Conservation (phyloP, 2,329 filamentous ascomycete species). For the Juglanconis oblonga region DNA sequence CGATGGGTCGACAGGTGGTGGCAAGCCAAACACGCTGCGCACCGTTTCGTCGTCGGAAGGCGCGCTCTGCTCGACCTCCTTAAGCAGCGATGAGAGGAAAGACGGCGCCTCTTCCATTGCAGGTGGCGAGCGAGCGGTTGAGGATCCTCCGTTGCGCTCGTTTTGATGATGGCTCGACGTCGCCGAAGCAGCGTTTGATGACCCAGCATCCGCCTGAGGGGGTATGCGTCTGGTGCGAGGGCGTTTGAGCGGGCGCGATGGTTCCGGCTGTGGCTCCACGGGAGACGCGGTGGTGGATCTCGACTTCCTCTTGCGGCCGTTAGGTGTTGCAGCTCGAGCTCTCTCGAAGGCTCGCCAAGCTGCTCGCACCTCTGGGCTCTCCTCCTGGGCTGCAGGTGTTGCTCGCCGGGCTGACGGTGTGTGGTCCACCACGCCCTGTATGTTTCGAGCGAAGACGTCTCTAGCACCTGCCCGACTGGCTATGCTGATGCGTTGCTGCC, state of each 20-base stretch:
- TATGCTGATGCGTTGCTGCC: conserved; percentile 81
- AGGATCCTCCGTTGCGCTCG: conserved; percentile 14
- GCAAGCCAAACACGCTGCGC: conserved; percentile 36
- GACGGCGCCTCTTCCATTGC: conserved; percentile 58
- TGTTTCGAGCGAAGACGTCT: conserved; percentile 66
- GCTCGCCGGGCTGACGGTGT: conserved; percentile 32
- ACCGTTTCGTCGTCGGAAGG: conserved; percentile 56
- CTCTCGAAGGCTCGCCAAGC: conserved; percentile 92
- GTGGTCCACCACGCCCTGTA: conserved; percentile 57
- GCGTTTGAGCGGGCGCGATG: conserved; percentile 81
- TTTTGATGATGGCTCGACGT: conserved; percentile 18
- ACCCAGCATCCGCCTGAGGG: conserved; percentile 45
- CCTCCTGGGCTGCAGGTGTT: conserved; percentile 52
- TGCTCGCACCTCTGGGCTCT: conserved; percentile 75
- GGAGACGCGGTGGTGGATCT: conserved; percentile 70
- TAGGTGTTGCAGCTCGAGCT: conserved; percentile 55
- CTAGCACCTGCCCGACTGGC: conserved; percentile 75
- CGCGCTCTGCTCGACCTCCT: conserved; percentile 74
- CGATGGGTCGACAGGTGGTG: conserved; percentile 29
- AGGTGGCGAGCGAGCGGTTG: conserved; percentile 26
- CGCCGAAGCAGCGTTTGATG: conserved; percentile 24
- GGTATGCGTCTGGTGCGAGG: conserved; percentile 72
- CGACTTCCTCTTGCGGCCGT: conserved; percentile 69
- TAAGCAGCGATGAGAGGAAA: conserved; percentile 81
- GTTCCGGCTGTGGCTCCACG: conserved; percentile 63